These are phyloP conservation scores for Rhizopus delemar DNA, from an alignment of 371 early-diverging fungal genomes.

Conservation along the genomic window DNA sequence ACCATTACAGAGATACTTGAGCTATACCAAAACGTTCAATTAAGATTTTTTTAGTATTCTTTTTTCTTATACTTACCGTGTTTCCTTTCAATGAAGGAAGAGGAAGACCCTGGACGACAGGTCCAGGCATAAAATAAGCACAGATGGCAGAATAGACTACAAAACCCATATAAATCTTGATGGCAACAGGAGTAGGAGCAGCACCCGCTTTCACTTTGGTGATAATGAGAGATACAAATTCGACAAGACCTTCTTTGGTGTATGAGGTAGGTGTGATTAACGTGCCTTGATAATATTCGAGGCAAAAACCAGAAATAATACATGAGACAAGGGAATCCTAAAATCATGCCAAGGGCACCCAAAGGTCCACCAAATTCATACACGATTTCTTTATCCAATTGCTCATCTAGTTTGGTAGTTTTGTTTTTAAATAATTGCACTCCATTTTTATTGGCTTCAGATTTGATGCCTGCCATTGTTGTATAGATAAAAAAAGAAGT, in stretches of 20 bases:
- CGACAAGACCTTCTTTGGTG: constrained; percentile 40
- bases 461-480: background rate
- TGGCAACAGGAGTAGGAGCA: constrained; percentile 55
- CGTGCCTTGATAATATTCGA: constrained; percentile 66
- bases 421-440: constrained; percentile 45
- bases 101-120: constrained; percentile 67
- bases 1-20: constrained; percentile 65
- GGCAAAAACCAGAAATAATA: constrained; percentile 73
- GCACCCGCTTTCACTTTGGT: constrained; percentile 46
- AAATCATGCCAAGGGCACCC: constrained; percentile 70
- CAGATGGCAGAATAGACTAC: constrained; percentile 56
- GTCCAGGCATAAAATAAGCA: constrained; percentile 72
- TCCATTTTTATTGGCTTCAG: constrained; percentile 31
- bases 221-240: constrained; percentile 46
- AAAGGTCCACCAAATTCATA: constrained; percentile 76
- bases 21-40: constrained; percentile 17
- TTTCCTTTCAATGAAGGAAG: constrained; percentile 66
- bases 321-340: constrained; percentile 73
- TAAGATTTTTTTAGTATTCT: background rate
- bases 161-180: constrained; percentile 64
- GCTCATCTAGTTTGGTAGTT: constrained; percentile 48
- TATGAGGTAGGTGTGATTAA: constrained; percentile 50
- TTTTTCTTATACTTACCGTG: constrained; percentile 33
- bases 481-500: background rate
- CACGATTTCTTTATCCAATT: constrained; percentile 62